Evolutionary conservation across 306 rosid genomes (phyloP), one percentile per base, ranked within the genome.

Genomic region (Purshia tridentata): DNA sequence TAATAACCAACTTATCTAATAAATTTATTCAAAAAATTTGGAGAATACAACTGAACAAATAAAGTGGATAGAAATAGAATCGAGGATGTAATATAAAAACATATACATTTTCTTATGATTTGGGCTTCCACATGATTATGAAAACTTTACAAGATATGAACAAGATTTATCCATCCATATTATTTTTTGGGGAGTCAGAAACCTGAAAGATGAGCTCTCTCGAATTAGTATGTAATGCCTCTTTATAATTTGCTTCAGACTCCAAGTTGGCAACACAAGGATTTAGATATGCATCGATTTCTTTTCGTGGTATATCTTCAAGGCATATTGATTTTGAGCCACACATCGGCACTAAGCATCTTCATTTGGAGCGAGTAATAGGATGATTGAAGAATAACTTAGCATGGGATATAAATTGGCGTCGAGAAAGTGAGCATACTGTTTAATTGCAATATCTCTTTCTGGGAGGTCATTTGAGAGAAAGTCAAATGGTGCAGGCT

Each of bases 301-400:
- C 20, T 69, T 41, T 69, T 4, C 35, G 20, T 9, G 39, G 51
- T 14, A 19, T 12, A 70, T 71, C 55, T 66, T 48, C 19, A 15
- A 46, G 18, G 37, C 46, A 41, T 14, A 7, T 6, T 35, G 41
- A 63, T 52, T 40, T 69, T 18, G 61, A 51, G 37, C 37, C 1
- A 6, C 14, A 19, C 39, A n/a, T 72, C 51, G 41, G 63, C 18
- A 58, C 66, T 72, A 79, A 42, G 78, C 80, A 78, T 61, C 81
- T 77, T 81, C 78, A 52, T 81, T 76, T 4, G 91, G 96, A 59
- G 82, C 59, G 59, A 77, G 89, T 65, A 91, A 42, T n/a, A 94
- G 90, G 78, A 94, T 83, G 84, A 91, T 79, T 79, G 99, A 91
- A 77, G 99, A 94, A 88, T 91, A 94, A 85, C 93, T 88, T 56